Evolutionary conservation across 441 rosid species (phyloP), one percentile per base, ranked within the genome.

Genomic region (Eutrema salsugineum): DNA sequence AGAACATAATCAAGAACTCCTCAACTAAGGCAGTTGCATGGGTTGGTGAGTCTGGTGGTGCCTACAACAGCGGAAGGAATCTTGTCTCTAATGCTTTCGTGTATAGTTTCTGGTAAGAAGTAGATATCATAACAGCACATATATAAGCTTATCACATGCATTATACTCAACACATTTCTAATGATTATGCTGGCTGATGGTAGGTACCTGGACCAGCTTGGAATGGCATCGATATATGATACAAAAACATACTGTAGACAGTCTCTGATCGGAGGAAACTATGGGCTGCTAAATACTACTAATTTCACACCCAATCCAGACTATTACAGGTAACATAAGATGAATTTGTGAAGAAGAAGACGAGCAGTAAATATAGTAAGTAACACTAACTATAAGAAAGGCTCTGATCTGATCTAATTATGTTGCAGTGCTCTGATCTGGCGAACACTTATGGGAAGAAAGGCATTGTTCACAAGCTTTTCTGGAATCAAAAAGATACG

Each of bases 11-110:
- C 39, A 84, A 80, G 75, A 82, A 50, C 53, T 82, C 97, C 43
- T 63, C 75, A 79, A 83, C 91, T 44, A 74, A 84, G n/a, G 87
- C 88, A 20, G 78, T 47, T 43, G 90, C 95, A 16, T 91, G 98
- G 99, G 96, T 95, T 78, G 94, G 99, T 46, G 99, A 95, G 77
- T 51, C 99, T 22, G 99, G 99, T 77, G 98, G 99, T 22, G 99
- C 97, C 49, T 93, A 93, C 82, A 95, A 95, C 83, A 95, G 98
- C 22, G 98, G 99, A 33, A 83, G 43, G 38, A 83, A 89, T 69
- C 88, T 65, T 33, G 97, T 95, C 59, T 83, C 94, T 5, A 88
- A 95, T 79, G 91, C 99, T 2, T 95, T 95, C 40, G 96, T 91
- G 30, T 91, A 80, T 71, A 91, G 98, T 68, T 93, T 95, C 95